Percentiles rank a stretch among this genome's conserved stretches.
Evolutionary conservation across 805 yeast genomes (phyloP).

Genomic region (Nakazawaea sp.): DNA sequence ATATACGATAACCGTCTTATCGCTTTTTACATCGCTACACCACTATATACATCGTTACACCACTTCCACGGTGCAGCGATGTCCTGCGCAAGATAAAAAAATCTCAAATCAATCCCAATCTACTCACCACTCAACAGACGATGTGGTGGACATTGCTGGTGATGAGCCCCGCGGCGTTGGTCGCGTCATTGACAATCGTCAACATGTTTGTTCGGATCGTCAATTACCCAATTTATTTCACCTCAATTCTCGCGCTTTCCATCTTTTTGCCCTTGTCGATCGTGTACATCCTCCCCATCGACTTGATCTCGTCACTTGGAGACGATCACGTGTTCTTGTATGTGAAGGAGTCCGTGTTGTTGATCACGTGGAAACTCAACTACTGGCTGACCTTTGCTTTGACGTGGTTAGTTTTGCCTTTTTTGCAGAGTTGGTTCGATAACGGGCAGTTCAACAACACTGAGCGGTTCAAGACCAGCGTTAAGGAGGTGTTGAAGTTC

Average conservation of each 20-base stretch:
- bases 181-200: slow-evolving; percentile 27
- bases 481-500: slow-evolving; percentile 49
- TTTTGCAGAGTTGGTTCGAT: slow-evolving; percentile 64
- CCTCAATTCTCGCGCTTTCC: slow-evolving; percentile 46
- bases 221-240: slow-evolving; percentile 33
- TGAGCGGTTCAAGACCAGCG: slow-evolving; percentile 47
- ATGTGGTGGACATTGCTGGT: slow-evolving; percentile 20
- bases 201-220: slow-evolving; percentile 27
- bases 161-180: slow-evolving; percentile 18
- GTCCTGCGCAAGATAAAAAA: too few species aligned
- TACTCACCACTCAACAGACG: too few species aligned
- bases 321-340: slow-evolving; percentile 35
- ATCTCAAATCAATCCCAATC: too few species aligned
- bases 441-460: slow-evolving; percentile 55
- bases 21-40: too few species aligned
- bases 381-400: slow-evolving; percentile 78
- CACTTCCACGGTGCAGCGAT: too few species aligned
- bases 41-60: too few species aligned
- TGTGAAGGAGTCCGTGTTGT: slow-evolving; percentile 36
- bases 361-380: slow-evolving; percentile 63
- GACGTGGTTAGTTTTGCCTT: slow-evolving; percentile 73
- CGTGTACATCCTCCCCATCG: slow-evolving; percentile 68
- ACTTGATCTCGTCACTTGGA: slow-evolving; percentile 46
- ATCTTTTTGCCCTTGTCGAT: slow-evolving; percentile 72
- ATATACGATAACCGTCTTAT: too few species aligned